Conservation (phyloP, 2,329 filamentous ascomycete species). For the Diaporthe batatas region DNA sequence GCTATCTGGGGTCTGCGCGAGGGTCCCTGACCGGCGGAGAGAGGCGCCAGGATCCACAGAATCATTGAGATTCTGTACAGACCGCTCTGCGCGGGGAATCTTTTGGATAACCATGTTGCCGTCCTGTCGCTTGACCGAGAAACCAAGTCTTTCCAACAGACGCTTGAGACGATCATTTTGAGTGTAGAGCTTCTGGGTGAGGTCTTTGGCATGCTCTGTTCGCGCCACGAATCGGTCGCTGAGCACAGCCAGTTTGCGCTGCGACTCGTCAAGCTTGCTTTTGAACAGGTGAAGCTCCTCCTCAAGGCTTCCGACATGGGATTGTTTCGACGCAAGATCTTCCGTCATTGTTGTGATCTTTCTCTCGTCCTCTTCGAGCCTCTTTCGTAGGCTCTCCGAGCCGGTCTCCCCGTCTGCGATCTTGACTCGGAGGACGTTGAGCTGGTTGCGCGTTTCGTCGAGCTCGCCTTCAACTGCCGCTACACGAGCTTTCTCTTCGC, state of each 20-base stretch:
- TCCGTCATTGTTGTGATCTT: slow-evolving; percentile 77
- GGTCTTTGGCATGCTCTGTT: slow-evolving; percentile 80
- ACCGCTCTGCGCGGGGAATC: slow-evolving; percentile 71
- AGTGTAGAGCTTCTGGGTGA: slow-evolving; percentile 85
- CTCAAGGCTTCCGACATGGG: slow-evolving; percentile 81
- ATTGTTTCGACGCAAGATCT: slow-evolving; percentile 80
- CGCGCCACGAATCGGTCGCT: slow-evolving; percentile 76
- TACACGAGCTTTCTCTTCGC: slow-evolving; percentile 67
- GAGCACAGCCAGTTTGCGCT: slow-evolving; percentile 65
- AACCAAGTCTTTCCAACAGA: slow-evolving; percentile 89
- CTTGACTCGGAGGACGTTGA: slow-evolving; percentile 76
- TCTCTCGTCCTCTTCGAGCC: slow-evolving; percentile 80
- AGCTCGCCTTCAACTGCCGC: slow-evolving; percentile 69
- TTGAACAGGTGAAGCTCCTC: slow-evolving; percentile 79
- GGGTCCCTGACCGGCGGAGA: slow-evolving; percentile 66
- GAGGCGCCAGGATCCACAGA: slow-evolving; percentile 67
- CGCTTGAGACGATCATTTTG: slow-evolving; percentile 88
- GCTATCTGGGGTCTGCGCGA: slow-evolving; percentile 70
- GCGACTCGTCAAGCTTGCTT: slow-evolving; percentile 71
- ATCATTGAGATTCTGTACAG: slow-evolving; percentile 69
- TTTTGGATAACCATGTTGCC: slow-evolving; percentile 82
- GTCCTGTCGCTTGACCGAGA: slow-evolving; percentile 81
- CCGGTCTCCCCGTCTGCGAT: slow-evolving; percentile 88
- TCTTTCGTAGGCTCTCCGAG: slow-evolving; percentile 81
- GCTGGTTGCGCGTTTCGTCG: slow-evolving; percentile 75